Evolutionary conservation across 2,329 filamentous ascomycete species (phyloP), one percentile per base, ranked within the genome.

Genomic region (Rasamsonia emersonii): DNA sequence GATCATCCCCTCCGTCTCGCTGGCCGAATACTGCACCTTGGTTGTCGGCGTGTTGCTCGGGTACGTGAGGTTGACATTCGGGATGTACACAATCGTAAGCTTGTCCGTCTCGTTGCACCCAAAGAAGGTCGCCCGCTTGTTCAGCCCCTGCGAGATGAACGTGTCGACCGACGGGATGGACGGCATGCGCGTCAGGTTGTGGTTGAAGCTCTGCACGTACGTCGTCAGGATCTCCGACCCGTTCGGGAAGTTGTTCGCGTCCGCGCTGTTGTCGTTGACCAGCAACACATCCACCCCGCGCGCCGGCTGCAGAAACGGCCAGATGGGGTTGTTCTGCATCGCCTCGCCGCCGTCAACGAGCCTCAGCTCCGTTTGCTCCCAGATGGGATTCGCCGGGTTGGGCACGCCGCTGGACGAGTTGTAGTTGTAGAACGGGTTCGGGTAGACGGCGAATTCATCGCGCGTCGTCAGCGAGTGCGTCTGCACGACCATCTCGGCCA

Each of bases 311-410:
- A 86, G 78, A 4, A 88, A 66, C 0, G 82, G 83, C 48, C 83
- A 73, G 0, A 88, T 60, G 1, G 83, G 83, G 25, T 88, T 77
- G 49, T 88, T 88, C 48, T 89, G 79, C 2, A 75, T 53, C 53
- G 86, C 82, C 44, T 80, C 71, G 7, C 82, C 80, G 23, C 82
- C 82, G 42, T 88, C 83, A 4, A 86, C 81, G 5, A 88, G 67
- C 1, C 75, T 78, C 4, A 88, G 69, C 17, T 71, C 60, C 5
- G 58, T 46, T 3, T 61, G 56, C 11, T 64, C 46, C 1, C 75
- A 66, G 37, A 71, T 73, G 1, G 58, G 65, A 81, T 56, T 86
- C 11, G 16, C 23, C n/a, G n/a, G 10, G 14, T 28, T 28, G 7
- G 26, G 15, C 9, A 28, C 9, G 1, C 6, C 13, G 2, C 59